These are phyloP conservation scores for Fusarium austroafricanum DNA, from an alignment of 2,329 filamentous ascomycete genomes.

Conservation along the genomic window DNA sequence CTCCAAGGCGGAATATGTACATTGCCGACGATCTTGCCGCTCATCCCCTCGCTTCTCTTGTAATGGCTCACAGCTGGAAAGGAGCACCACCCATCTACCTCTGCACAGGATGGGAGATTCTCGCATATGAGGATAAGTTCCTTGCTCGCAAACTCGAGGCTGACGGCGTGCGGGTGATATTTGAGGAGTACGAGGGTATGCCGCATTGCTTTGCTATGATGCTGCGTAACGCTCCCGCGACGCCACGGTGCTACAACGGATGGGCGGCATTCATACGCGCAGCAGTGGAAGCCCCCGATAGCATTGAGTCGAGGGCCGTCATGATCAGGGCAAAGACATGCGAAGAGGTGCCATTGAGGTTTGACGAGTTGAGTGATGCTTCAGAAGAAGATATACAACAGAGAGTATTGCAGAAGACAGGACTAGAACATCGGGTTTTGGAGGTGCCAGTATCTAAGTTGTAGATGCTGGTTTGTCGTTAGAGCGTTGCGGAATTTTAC, in stretches of 20 bases:
- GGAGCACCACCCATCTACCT: slow-evolving; percentile 75
- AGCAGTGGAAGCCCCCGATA: slow-evolving; percentile 52
- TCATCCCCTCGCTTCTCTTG: slow-evolving; percentile 76
- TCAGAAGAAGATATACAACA: slow-evolving; percentile 57
- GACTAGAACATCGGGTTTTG: slow-evolving; percentile 16
- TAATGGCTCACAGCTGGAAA: slow-evolving; percentile 70
- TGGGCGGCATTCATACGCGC: slow-evolving; percentile 68
- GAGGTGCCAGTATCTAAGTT: slow-evolving; percentile 46
- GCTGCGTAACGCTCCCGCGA: slow-evolving; percentile 59
- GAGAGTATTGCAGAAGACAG: slow-evolving; percentile 50
- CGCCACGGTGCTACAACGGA: slow-evolving; percentile 63
- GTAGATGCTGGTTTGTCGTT: slow-evolving; percentile 24
- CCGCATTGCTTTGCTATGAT: slow-evolving; percentile 78
- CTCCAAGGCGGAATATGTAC: slow-evolving; percentile 66
- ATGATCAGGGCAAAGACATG: slow-evolving; percentile 63
- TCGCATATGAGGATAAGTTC: slow-evolving; percentile 74
- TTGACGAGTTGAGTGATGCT: slow-evolving; percentile 57
- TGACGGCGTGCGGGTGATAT: slow-evolving; percentile 71
- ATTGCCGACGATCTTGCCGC: slow-evolving; percentile 63
- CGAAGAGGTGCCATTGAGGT: slow-evolving; percentile 59
- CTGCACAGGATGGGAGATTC: slow-evolving; percentile 76
- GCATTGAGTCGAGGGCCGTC: slow-evolving; percentile 56
- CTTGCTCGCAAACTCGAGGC: slow-evolving; percentile 66
- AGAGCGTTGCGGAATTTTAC: background rate
- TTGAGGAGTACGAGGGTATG: slow-evolving; percentile 83